Evolutionary conservation across 352 stramenopile species (phyloP).

Genomic region (Globisporangium solare): DNA sequence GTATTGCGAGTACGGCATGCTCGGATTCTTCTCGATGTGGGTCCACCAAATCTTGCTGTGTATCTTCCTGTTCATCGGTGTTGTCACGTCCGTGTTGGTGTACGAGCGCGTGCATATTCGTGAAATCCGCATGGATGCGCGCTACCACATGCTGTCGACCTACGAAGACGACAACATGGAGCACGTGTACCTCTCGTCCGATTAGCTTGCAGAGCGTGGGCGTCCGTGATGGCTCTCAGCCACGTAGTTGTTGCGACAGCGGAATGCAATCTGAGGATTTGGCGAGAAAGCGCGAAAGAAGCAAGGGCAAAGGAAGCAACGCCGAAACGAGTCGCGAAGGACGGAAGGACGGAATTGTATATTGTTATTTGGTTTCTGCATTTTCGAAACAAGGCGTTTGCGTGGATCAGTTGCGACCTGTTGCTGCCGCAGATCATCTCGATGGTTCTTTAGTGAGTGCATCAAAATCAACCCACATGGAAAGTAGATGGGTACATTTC

Average conservation of each 20-base stretch:
- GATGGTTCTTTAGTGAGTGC: not conserved
- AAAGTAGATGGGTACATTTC: not conserved
- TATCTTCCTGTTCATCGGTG: conserved; percentile 67
- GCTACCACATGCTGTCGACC: conserved; percentile 70
- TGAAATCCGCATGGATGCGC: conserved; percentile 47
- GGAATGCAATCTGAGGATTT: no score
- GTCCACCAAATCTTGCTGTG: conserved; percentile 80
- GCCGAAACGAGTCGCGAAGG: not conserved
- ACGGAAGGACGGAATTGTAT: not conserved
- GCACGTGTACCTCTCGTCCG: conserved; percentile 70
- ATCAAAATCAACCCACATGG: not conserved
- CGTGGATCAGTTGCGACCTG: no score
- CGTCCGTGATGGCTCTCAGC: not conserved
- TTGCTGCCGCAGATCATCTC: not conserved
- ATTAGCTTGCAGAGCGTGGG: conserved; percentile 22
- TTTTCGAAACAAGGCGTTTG: not conserved
- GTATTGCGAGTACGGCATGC: conserved; percentile 78
- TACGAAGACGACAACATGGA: conserved; percentile 82
- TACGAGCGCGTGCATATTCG: conserved; percentile 74
- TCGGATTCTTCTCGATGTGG: conserved; percentile 85
- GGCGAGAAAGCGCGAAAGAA: not conserved
- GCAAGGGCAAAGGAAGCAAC: not conserved
- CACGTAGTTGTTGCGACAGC: no score
- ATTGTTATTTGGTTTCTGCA: conserved; percentile 3
- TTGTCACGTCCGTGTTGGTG: conserved; percentile 65